phyloP scores from a whole-genome alignment of 1,284 basidiomycete genomes.

The Marasmius oreades region DNA sequence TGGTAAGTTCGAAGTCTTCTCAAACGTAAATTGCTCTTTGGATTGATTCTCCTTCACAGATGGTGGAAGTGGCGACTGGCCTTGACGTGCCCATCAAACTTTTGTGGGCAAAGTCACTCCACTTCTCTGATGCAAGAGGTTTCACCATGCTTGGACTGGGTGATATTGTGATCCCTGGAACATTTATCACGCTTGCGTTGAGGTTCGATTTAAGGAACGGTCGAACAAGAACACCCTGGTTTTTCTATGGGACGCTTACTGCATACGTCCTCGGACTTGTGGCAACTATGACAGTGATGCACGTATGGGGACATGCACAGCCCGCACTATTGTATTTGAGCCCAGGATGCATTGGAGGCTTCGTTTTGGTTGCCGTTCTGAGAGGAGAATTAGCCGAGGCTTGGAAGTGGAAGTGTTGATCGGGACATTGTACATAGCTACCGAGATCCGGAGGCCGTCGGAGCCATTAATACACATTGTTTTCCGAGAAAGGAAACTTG shows the following conservation, averaged over 20 bases:
- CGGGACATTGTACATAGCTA: not conserved
- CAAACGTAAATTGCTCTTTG: constrained; percentile 11
- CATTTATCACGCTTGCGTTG: constrained; percentile 85
- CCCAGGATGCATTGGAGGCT: constrained; percentile 66
- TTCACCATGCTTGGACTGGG: constrained; percentile 93
- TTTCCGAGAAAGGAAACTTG: constrained; percentile 21
- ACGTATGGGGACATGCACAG: constrained; percentile 76
- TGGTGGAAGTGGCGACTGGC: constrained; percentile 90
- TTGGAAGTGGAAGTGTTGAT: constrained; percentile 54
- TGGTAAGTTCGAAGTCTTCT: constrained; percentile 46
- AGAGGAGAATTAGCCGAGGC: constrained; percentile 59
- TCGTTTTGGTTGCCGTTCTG: constrained; percentile 46
- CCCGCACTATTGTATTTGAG: constrained; percentile 87
- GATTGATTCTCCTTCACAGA: constrained; percentile 38
- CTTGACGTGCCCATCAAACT: constrained; percentile 96
- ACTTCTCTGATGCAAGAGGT: constrained; percentile 55
- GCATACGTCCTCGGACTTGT: constrained; percentile 81
- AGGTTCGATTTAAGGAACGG: constrained; percentile 77
- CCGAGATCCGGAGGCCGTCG: not conserved
- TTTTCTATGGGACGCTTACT: constrained; percentile 70
- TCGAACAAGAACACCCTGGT: constrained; percentile 41
- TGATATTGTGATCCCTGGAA: constrained; percentile 88
- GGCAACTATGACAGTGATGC: constrained; percentile 88
- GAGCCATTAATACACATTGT: no score
- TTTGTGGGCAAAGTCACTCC: constrained; percentile 75